Conservation (phyloP, 768 basidiomycete genomes). For the Pulveroboletus frians region DNA sequence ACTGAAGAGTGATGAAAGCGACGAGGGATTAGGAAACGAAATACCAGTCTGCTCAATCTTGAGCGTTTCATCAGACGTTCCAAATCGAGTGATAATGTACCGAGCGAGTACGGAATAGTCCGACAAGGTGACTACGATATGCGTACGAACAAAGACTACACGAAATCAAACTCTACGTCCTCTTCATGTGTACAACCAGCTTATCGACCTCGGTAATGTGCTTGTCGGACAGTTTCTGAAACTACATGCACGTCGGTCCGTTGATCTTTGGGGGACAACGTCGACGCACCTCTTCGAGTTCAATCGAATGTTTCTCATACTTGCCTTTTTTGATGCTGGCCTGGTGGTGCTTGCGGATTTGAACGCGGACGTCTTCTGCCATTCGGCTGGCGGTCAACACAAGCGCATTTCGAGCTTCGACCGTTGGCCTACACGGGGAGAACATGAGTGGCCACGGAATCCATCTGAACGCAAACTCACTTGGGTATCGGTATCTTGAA, state of each 20-base stretch:
- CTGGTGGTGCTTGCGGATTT: slow-evolving; percentile 68
- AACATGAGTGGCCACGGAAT: background rate
- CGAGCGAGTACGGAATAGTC: too few species aligned
- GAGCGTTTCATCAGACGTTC: too few species aligned
- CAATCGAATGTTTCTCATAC: slow-evolving; percentile 62
- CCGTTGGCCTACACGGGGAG: slow-evolving; percentile 53
- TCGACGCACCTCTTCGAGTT: slow-evolving; percentile 52
- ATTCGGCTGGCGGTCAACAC: slow-evolving; percentile 52
- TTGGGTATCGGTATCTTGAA: slow-evolving; percentile 78
- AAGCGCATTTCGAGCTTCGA: slow-evolving; percentile 60
- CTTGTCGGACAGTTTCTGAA: slow-evolving; percentile 66
- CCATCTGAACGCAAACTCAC: slow-evolving; percentile 34
- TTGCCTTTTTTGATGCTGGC: slow-evolving; percentile 63
- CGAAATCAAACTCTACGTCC: slow-evolving; percentile 29
- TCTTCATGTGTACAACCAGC: slow-evolving; percentile 58
- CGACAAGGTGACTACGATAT: too few species aligned
- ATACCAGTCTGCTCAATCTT: too few species aligned
- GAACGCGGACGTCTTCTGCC: slow-evolving; percentile 71
- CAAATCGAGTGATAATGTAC: too few species aligned
- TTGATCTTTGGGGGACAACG: background rate
- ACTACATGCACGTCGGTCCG: slow-evolving; percentile 37
- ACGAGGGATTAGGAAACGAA: slow-evolving; percentile 5
- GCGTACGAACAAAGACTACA: too few species aligned
- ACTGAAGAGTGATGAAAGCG: slow-evolving; percentile 16
- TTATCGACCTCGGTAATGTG: slow-evolving; percentile 64